A percentile compares a stretch with the other conserved stretches of the same genome.
Conservation (phyloP, 2,329 filamentous ascomycete genomes). For the Ophiosphaerella korrae region DNA sequence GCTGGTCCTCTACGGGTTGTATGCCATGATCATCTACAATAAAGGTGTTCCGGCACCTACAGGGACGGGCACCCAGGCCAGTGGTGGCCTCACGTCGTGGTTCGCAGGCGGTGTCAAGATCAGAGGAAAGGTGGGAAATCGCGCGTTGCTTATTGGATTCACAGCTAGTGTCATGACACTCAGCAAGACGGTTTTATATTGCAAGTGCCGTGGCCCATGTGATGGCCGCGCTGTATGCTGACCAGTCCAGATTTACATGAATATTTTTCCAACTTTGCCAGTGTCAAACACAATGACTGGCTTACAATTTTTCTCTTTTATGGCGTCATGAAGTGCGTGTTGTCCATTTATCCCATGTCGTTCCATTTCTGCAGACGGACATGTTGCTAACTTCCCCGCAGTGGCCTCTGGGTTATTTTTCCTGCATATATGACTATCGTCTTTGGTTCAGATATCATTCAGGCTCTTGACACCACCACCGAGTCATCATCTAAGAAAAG, state of each 20-base stretch:
- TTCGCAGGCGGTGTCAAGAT: conserved; percentile 58
- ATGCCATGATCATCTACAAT: conserved; percentile 59
- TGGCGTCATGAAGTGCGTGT: conserved; percentile 69
- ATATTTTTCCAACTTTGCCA: conserved; percentile 63
- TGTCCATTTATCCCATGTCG: neutral
- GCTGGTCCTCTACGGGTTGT: conserved; percentile 67
- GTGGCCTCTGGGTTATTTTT: conserved; percentile 68
- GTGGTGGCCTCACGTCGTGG: conserved; percentile 49
- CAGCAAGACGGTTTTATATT: conserved; percentile 71
- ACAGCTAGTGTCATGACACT: conserved; percentile 66
- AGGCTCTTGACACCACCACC: conserved; percentile 58
- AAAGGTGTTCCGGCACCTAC: conserved; percentile 43
- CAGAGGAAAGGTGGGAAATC: conserved; percentile 57
- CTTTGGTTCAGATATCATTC: conserved; percentile 66
- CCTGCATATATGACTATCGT: conserved; percentile 66
- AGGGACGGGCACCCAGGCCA: conserved; percentile 48
- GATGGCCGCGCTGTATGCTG: conserved; percentile 4
- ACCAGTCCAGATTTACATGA: conserved; percentile 62
- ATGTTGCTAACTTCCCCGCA: conserved; percentile 35
- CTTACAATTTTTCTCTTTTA: conserved; percentile 62
- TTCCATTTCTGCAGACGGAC: neutral
- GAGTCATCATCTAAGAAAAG: conserved; percentile 31
- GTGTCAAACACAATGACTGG: conserved; percentile 66
- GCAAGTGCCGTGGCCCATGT: conserved; percentile 51
- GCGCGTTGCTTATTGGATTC: conserved; percentile 64